A percentile compares a stretch with the other conserved stretches of the same genome.
phyloP scores from a whole-genome alignment of 2,329 filamentous ascomycete species.

The Colletotrichum falcatum region DNA sequence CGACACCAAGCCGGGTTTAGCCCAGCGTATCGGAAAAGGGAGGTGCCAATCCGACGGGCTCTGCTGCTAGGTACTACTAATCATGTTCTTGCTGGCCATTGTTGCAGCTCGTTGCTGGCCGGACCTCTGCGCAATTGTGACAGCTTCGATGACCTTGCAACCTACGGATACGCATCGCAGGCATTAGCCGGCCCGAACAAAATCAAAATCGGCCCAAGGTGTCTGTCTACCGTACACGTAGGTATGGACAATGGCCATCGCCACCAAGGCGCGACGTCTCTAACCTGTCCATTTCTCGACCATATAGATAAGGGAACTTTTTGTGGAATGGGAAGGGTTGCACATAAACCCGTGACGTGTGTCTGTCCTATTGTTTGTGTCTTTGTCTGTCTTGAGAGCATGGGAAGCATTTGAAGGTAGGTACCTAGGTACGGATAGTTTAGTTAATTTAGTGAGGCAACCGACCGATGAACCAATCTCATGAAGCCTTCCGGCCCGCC shows the following conservation, averaged over 20 bases:
- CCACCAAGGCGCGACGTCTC: background rate
- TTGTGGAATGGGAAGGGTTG: background rate
- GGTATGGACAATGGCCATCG: background rate
- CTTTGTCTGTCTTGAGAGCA: constrained; percentile 7
- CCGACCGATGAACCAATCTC: background rate
- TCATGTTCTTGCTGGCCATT: constrained; percentile 5
- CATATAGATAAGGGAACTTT: background rate
- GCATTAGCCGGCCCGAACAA: constrained; percentile 27
- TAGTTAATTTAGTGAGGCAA: background rate
- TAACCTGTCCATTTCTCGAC: background rate
- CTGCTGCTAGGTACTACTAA: constrained; percentile 27
- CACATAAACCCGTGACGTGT: background rate
- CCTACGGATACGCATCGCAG: constrained; percentile 30
- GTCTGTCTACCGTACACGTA: background rate
- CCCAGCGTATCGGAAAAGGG: constrained; percentile 6
- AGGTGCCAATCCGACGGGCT: constrained; percentile 33
- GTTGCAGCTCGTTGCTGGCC: background rate
- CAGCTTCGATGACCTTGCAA: constrained; percentile 34
- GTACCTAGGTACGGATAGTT: no score
- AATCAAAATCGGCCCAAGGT: background rate
- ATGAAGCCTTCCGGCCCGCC: no score
- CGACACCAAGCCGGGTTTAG: constrained; percentile 14
- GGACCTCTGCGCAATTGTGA: constrained; percentile 12
- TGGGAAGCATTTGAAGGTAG: background rate
- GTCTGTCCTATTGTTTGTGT: background rate